Evolutionary conservation across 768 basidiomycete species (phyloP).

Genomic region (Macrolepiota dolichaula): DNA sequence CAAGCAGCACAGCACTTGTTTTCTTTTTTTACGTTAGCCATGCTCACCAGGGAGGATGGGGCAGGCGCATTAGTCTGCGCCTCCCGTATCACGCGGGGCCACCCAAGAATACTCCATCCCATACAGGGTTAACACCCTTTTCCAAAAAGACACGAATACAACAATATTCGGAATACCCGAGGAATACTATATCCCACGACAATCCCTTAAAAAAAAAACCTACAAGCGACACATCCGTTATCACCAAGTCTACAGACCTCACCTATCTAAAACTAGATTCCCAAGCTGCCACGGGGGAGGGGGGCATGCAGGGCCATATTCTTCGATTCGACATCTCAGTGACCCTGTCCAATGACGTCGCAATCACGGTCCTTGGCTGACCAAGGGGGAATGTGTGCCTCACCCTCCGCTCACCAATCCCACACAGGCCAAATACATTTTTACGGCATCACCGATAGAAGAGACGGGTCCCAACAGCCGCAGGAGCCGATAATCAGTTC

Average conservation of each 20-base stretch:
- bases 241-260: not conserved
- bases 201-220: not conserved
- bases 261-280: not conserved
- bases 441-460: not conserved
- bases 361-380: not conserved
- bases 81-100: slow-evolving; percentile 6
- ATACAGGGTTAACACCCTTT: no score
- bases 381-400: not conserved
- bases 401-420: not conserved
- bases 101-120: not conserved
- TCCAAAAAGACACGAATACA: no score
- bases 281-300: not conserved
- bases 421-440: not conserved
- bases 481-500: no score
- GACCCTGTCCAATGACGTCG: not conserved
- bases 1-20: not conserved
- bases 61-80: not conserved
- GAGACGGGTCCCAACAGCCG: not conserved
- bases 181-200: not conserved
- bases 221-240: not conserved
- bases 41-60: not conserved
- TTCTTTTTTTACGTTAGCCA: not conserved
- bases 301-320: no score
- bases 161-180: not conserved
- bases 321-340: no score